Conservation (phyloP, 2,329 filamentous ascomycete genomes). For the Pezicula neosporulosa region DNA sequence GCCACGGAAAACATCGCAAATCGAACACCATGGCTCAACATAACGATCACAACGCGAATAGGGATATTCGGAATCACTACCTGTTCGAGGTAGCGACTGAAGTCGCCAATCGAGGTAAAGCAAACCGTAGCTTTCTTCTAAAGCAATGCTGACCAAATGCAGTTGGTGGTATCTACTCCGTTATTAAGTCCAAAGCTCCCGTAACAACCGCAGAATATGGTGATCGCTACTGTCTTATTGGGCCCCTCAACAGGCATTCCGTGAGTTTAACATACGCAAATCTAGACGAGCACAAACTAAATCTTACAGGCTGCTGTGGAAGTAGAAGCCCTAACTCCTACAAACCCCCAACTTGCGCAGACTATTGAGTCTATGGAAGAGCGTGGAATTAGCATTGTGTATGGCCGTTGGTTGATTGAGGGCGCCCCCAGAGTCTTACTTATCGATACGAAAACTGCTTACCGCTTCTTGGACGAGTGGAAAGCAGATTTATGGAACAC, state of each 20-base stretch:
- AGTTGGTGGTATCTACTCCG: constrained; percentile 99
- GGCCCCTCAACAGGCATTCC: constrained; percentile 86
- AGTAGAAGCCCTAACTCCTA: constrained; percentile 88
- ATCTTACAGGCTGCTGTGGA: constrained; percentile 80
- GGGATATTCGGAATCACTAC: constrained; percentile 88
- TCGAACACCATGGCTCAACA: background rate
- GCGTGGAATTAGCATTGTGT: constrained; percentile 83
- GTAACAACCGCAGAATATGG: constrained; percentile 99
- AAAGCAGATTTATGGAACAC: constrained; percentile 93
- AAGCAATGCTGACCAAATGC: constrained; percentile 7
- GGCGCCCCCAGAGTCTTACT: constrained; percentile 90
- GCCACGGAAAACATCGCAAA: background rate
- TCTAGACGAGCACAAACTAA: constrained; percentile 16
- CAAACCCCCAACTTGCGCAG: constrained; percentile 70
- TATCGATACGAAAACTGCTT: constrained; percentile 92
- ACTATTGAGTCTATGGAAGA: constrained; percentile 93
- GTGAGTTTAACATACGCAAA: constrained; percentile 47
- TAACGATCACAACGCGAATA: constrained; percentile 9
- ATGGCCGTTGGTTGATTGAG: constrained; percentile 96
- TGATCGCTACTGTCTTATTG: constrained; percentile 91
- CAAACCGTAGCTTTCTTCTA: constrained; percentile 1
- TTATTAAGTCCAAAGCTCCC: constrained; percentile 97
- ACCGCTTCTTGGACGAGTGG: constrained; percentile 91
- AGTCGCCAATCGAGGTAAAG: constrained; percentile 88
- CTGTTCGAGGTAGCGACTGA: constrained; percentile 97